Evolutionary conservation across 2,329 filamentous ascomycete species (phyloP), one percentile per base, ranked within the genome.

Genomic region (Daldinia sp.): DNA sequence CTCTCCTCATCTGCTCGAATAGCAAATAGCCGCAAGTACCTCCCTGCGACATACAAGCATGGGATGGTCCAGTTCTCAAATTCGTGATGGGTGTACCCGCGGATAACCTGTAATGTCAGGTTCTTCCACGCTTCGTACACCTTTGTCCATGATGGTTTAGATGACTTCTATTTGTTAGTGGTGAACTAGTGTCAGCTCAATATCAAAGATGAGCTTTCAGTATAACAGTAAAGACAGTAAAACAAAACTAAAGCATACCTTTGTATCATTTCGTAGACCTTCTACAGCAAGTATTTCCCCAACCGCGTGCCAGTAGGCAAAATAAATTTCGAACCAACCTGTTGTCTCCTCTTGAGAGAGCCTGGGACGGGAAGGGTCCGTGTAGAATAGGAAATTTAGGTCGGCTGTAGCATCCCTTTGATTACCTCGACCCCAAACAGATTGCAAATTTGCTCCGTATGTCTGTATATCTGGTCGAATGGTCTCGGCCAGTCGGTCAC

Each of bases 61-160:
- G 96, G 94, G 58, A 99, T 89, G 0, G 94, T 96, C 95, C 96
- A 99, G 35, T 93, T 91, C 72, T 93, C 90, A 74, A 98, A 93
- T 2, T 88, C 87, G 62, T 86, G 84, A 72, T 87, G 91, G 39
- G 90, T 91, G 78, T 98, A 98, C 35, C 93, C 94, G 72, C 93
- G 89, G 65, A 94, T 90, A 42, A 98, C 84, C 54, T 86, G 84
- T 70, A 91, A 92, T 51, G 92, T 89, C 69, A 98, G 78, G 44
- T 97, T 93, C 77, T 93, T 97, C 94, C 96, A 98, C 10, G 90
- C 83, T 69, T 94, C 91, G 77, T 97, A 99, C 0, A 94, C 92
- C 62, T 88, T 91, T n/a, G 87, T 86, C 90, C 93, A 97, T 65
- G 92, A 89, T n/a, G 88, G 82, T 73, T 79, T 61, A 1, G 69